A percentile compares a stretch with the other conserved stretches of the same genome.
Evolutionary conservation across 179 eudicot species (phyloP).

Genomic region (Silene vulgaris): DNA sequence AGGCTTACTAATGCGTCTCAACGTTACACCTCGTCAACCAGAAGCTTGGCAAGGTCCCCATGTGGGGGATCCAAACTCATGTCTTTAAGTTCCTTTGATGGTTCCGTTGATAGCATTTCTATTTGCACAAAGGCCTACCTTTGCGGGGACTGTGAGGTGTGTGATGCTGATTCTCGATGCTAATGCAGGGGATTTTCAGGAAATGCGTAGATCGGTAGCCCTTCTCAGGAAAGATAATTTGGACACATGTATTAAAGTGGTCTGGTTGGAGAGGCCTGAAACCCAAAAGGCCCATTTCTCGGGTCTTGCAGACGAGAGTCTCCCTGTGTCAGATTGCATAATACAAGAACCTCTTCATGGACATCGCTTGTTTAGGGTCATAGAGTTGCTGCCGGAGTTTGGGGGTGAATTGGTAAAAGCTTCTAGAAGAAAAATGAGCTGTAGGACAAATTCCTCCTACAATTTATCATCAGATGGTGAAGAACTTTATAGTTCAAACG

Average conservation of each 20-base stretch:
- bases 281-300: conserved; percentile 32
- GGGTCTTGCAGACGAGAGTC: conserved; percentile 44
- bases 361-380: conserved; percentile 38
- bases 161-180: conserved; percentile 57
- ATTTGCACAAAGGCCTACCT: conserved; percentile 19
- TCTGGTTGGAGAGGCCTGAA: conserved; percentile 62
- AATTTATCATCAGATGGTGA: conserved; percentile 14
- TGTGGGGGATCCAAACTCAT: conserved; percentile 28
- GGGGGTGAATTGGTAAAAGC: conserved; percentile 29
- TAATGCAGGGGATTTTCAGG: conserved; percentile 42
- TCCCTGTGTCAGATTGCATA: conserved; percentile 47
- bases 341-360: conserved; percentile 76
- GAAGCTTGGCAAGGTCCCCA: conserved; percentile 16
- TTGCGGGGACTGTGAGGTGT: conserved; percentile 27
- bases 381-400: conserved; percentile 70
- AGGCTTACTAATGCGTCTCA: conserved; percentile 4
- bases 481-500: conserved; percentile 12
- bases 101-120: conserved; percentile 27
- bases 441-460: background rate
- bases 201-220: conserved; percentile 45
- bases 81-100: conserved; percentile 52
- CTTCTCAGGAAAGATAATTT: conserved; percentile 52
- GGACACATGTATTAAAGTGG: conserved; percentile 38
- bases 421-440: conserved; percentile 13
- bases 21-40: conserved; percentile 32